Evolutionary conservation across 768 basidiomycete species (phyloP).

Genomic region (Phaffia australis): DNA sequence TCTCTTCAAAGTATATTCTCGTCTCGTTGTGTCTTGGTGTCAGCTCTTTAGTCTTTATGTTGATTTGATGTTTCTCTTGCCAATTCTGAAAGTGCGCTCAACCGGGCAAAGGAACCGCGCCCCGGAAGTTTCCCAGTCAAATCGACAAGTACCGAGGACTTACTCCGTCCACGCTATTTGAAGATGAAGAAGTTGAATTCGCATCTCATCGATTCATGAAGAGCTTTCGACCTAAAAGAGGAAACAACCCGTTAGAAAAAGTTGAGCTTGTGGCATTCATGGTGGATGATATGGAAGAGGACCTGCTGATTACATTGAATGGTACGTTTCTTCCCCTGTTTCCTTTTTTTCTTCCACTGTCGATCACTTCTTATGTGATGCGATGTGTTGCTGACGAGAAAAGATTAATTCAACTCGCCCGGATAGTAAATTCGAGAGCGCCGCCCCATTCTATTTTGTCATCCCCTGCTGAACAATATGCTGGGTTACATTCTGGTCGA

Average conservation of each 20-base stretch:
- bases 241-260: constrained; percentile 5
- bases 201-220: constrained; percentile 11
- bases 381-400: no score
- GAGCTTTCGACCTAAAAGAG: not conserved
- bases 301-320: constrained; percentile 15
- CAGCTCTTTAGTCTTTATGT: not conserved
- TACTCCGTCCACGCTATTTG: constrained; percentile 17
- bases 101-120: not conserved
- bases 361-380: no score
- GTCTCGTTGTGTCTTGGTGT: not conserved
- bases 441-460: not conserved
- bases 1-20: constrained; percentile 22
- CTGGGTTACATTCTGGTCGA: not conserved
- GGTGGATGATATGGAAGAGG: constrained; percentile 23
- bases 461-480: not conserved
- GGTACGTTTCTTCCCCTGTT: constrained; percentile 3
- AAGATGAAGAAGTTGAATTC: constrained; percentile 20
- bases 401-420: not conserved
- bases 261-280: constrained; percentile 26
- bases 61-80: not conserved
- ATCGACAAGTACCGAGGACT: constrained; percentile 24
- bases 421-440: constrained; percentile 12
- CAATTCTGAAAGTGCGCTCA: constrained; percentile 7
- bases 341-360: no score
- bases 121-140: not conserved